Percentiles rank a stretch among this genome's conserved stretches.
These are phyloP conservation scores for Blastobotrys mokoenaii DNA, from an alignment of 805 yeast species.

Conservation along the genomic window DNA sequence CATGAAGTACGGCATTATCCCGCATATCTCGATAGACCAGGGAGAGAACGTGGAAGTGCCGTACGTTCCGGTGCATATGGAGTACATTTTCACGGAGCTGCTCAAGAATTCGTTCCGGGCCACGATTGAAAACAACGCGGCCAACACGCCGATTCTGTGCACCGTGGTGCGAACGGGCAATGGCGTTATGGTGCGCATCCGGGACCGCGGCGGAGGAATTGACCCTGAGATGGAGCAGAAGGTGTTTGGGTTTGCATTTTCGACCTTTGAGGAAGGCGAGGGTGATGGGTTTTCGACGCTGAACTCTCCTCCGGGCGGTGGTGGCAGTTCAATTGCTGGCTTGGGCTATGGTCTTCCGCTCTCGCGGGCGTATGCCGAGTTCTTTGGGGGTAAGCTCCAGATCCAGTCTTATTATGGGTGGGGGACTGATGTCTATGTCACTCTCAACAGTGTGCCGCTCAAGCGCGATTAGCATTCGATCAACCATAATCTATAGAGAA, in stretches of 20 bases:
- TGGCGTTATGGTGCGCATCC: conserved; percentile 62
- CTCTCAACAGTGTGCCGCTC: conserved; percentile 17
- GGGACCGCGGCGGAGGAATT: conserved; percentile 90
- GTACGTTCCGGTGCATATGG: conserved; percentile 79
- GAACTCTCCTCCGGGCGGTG: conserved; percentile 64
- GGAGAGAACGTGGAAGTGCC: conserved; percentile 60
- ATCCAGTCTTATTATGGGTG: conserved; percentile 65
- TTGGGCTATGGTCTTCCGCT: conserved; percentile 95
- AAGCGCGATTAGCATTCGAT: background rate
- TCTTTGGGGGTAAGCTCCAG: conserved; percentile 62
- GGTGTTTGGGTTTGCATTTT: conserved; percentile 79
- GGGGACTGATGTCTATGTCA: conserved; percentile 71
- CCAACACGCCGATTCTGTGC: conserved; percentile 36
- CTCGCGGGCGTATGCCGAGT: conserved; percentile 63
- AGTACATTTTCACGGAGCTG: conserved; percentile 78
- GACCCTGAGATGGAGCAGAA: conserved; percentile 53
- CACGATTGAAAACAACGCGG: conserved; percentile 57
- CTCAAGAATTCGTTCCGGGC: conserved; percentile 85
- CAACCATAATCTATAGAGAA: no score
- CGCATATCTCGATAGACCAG: conserved; percentile 49
- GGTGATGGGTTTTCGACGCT: conserved; percentile 47
- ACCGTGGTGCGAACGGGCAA: conserved; percentile 39
- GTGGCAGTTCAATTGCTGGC: conserved; percentile 72
- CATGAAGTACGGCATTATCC: conserved; percentile 72
- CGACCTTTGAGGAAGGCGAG: conserved; percentile 59